Conservation (phyloP, 495 filamentous ascomycete genomes). For the Annulohypoxylon stygium region DNA sequence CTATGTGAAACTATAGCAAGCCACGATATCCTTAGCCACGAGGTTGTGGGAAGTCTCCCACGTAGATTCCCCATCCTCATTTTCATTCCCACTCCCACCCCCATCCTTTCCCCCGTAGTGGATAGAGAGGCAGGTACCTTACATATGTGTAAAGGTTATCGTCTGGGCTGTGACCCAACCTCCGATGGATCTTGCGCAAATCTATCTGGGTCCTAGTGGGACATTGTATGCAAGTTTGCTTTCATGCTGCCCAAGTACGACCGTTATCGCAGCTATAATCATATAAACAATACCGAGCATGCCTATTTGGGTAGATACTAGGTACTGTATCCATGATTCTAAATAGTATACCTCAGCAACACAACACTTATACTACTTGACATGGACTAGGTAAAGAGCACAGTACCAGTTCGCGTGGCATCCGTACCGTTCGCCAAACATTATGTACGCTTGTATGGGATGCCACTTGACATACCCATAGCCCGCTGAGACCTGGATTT, state of each 20-base stretch:
- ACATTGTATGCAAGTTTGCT: conserved; percentile 6
- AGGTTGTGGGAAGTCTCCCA: conserved; percentile 20
- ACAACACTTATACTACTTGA: not conserved
- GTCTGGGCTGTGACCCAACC: conserved; percentile 15
- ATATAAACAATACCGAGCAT: conserved; percentile 2
- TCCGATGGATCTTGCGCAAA: conserved; percentile 8
- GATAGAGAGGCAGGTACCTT: conserved; percentile 30
- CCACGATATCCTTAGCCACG: conserved; percentile 8
- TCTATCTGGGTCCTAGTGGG: not conserved
- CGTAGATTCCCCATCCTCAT: not conserved
- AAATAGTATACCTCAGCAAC: not conserved
- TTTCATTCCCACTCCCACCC: not conserved
- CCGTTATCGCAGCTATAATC: conserved; percentile 5
- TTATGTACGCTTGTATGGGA: conserved; percentile 6
- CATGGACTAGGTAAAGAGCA: conserved; percentile 5
- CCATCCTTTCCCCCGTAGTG: conserved; percentile 13
- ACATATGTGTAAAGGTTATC: conserved; percentile 31
- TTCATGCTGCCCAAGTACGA: conserved; percentile 2
- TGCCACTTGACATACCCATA: conserved; percentile 21
- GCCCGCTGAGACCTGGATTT: conserved; percentile 5
- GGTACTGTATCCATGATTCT: not conserved
- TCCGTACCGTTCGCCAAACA: conserved; percentile 15
- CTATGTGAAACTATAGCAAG: conserved; percentile 1
- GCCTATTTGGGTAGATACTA: too few relatives aligned
- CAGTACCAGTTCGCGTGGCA: conserved; percentile 18